Conservation (phyloP, 306 rosid species). For the Crotalaria pallida region DNA sequence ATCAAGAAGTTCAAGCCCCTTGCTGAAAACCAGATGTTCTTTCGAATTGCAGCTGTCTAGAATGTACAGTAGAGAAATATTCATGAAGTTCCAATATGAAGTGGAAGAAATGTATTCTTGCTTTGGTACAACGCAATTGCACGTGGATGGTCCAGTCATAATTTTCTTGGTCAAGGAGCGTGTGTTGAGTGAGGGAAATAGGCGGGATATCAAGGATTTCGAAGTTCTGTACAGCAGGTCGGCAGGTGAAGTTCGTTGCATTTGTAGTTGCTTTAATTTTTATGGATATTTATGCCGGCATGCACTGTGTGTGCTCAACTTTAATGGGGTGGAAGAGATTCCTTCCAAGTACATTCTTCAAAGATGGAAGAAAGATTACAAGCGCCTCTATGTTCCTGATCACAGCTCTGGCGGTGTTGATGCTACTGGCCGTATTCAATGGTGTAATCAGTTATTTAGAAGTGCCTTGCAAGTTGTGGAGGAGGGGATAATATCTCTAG, state of each 20-base stretch:
- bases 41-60: slow-evolving; percentile 85
- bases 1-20: slow-evolving; percentile 77
- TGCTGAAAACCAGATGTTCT: slow-evolving; percentile 77
- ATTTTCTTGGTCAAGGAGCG: slow-evolving; percentile 94
- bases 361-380: slow-evolving; percentile 89
- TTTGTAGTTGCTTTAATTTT: slow-evolving; percentile 86
- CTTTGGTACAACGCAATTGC: slow-evolving; percentile 80
- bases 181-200: slow-evolving; percentile 60
- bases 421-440: slow-evolving; percentile 43
- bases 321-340: slow-evolving; percentile 90
- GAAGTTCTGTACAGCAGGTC: slow-evolving; percentile 87
- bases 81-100: slow-evolving; percentile 76
- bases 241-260: slow-evolving; percentile 86
- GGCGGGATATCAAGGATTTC: slow-evolving; percentile 70
- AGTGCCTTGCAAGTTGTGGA: slow-evolving; percentile 86
- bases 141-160: slow-evolving; percentile 64
- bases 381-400: slow-evolving; percentile 58
- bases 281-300: slow-evolving; percentile 88
- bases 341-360: slow-evolving; percentile 65
- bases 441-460: slow-evolving; percentile 65
- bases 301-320: slow-evolving; percentile 76
- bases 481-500: slow-evolving; percentile 75
- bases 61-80: slow-evolving; percentile 66
- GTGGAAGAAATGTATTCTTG: slow-evolving; percentile 95
- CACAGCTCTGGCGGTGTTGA: slow-evolving; percentile 27